Evolutionary conservation across 1,139 yeast genomes (phyloP), one percentile per base, ranked within the genome.

Genomic region (Blastobotrys raffinosifermentans): DNA sequence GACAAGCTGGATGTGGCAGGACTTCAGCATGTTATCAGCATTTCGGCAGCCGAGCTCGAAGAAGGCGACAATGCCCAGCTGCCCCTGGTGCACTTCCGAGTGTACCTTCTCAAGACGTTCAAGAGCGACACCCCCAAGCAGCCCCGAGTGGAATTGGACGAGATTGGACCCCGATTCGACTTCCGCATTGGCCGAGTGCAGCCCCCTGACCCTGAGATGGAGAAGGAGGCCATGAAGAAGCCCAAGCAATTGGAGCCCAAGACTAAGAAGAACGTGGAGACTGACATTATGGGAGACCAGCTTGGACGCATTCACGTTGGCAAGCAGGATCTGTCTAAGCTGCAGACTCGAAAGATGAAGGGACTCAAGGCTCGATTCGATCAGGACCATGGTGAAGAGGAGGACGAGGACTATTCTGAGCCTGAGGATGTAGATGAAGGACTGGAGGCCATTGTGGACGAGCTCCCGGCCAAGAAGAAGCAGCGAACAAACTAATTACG

Each of bases 341-440:
- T 91, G 60, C 98, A 91, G 66, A 89, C 98, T 9, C 79, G 98
- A 68, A 91, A 91, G 77, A 85, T 91, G 96, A 93, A 93, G 73
- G 99, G 98, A 59, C 73, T 91, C 58, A 93, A 93, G 69, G 71
- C 86, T 41, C 79, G 73, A 60, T 87, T 70, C 51, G 81, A 73
- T 19, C 76, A 67, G 37, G 74, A 66, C 5, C 56, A 40, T 5
- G 66, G 44, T 14, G 55, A 40, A 7, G 57, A 48, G 9, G 60
- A 45, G 9, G 52, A 39, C 10, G 56, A 49, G 19, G 47, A 35
- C 20, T 31, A 31, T 25, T 23, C 26, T 19, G 14, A 16, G 13
- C 26, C 30, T 21, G 46, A 41, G 25, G 41, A 33, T n/a, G 40
- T 37, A 17, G 46, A 41, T 29, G 41, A 33, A 11, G 40, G 34